phyloP scores from a whole-genome alignment of 1,284 basidiomycete genomes.

The Coniferiporia sulphurascens region DNA sequence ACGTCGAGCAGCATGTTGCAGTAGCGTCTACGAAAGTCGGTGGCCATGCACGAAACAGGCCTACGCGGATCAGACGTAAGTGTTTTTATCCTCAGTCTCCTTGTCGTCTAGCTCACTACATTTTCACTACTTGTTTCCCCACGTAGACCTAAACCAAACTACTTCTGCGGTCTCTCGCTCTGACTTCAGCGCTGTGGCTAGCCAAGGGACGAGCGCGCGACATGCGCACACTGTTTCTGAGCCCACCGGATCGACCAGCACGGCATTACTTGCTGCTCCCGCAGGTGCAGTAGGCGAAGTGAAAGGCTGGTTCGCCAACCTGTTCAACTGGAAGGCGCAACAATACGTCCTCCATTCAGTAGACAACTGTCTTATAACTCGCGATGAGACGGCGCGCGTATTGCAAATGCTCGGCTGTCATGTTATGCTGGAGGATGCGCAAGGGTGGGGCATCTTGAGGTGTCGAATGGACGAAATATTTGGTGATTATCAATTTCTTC shows the following conservation, averaged over 20 bases:
- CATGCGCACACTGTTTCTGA: slow-evolving; percentile 16
- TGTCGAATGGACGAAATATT: slow-evolving; percentile 50
- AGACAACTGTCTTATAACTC: slow-evolving; percentile 57
- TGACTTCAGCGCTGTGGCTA: not conserved
- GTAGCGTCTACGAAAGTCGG: not conserved
- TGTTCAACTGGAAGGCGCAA: slow-evolving; percentile 71
- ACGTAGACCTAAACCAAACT: not conserved
- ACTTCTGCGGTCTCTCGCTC: not conserved
- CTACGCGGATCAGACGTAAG: not conserved
- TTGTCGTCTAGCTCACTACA: not conserved
- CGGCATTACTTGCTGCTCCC: slow-evolving; percentile 27
- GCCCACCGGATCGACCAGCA: not conserved
- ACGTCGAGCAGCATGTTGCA: slow-evolving; percentile 11
- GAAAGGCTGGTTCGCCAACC: slow-evolving; percentile 77
- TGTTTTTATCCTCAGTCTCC: not conserved
- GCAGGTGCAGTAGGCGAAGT: slow-evolving; percentile 66
- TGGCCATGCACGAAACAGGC: not conserved
- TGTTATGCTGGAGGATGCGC: slow-evolving; percentile 30
- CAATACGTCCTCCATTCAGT: slow-evolving; percentile 66
- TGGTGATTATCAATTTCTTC: slow-evolving; percentile 23
- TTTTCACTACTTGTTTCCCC: not conserved
- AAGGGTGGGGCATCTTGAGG: slow-evolving; percentile 16
- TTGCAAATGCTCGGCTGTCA: slow-evolving; percentile 64
- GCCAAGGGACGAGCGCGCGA: not conserved
- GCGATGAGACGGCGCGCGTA: slow-evolving; percentile 58